Evolutionary conservation across 108 stramenopile species (phyloP), one percentile per base, ranked within the genome.

Genomic region (Conticribra guillardii): DNA sequence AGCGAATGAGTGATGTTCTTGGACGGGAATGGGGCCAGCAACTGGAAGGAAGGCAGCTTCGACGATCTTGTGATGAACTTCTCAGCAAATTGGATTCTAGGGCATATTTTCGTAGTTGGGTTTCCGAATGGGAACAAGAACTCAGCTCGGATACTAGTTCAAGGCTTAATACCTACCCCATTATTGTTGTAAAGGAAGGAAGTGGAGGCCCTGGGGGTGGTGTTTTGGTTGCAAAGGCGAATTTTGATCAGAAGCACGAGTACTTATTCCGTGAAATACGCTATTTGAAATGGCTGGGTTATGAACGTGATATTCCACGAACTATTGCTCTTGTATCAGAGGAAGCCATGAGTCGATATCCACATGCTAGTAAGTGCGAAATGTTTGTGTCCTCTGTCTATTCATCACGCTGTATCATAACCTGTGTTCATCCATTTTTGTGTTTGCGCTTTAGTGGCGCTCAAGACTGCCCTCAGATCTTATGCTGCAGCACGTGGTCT

Each of bases 11-110:
- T 19, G 81, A 96, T 49, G 97, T 99, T 4, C 88, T 99, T n/a
- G 99, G 99, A 9, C 80, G 59, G 11, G 96, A 91, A 51, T 98
- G 97, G 97, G 96, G 96, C 19, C 95, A 96, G 55, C 96, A 99
- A 44, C 59, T 95, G 19, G 98, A 98, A 72, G 99, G 99, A 16
- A 84, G 96, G 9, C 87, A 93, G 57, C 87, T 99, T 22, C 94
- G 95, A 60, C 90, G 89, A 26, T 85, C 83, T 45, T 96, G 97
- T 41, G 96, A 96, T 54, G 97, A 96, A 54, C 92, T 99, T 30
- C 75, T 96, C 67, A 84, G 80, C 61, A 97, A 98, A 69, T 81
- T 98, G 28, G 95, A 98, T 84, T 94, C 96, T 17, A 61, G 84
- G 27, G 74, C 79, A 4, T 91, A 96, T 57, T 94, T 97, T 64